phyloP scores from a whole-genome alignment of 768 basidiomycete species.

The Tylopilus subfusipes region DNA sequence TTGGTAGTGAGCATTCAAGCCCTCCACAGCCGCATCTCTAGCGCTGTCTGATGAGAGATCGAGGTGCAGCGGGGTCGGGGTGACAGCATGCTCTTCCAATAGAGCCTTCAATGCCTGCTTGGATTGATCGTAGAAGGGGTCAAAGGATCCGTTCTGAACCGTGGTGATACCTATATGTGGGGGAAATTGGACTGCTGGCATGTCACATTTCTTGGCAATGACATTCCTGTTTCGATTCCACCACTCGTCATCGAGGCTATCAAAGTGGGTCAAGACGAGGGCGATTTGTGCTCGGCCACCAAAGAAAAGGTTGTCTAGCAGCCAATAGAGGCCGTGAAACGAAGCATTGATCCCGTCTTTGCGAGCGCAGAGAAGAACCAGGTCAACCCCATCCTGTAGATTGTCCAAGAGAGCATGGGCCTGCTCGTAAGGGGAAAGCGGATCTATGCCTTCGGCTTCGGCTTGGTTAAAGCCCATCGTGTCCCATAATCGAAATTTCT shows the following conservation, averaged over 20 bases:
- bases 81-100: conserved; percentile 4
- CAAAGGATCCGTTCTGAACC: not conserved
- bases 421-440: conserved; percentile 25
- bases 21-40: not conserved
- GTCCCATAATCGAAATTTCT: conserved; percentile 30
- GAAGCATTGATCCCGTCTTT: conserved; percentile 36
- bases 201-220: conserved; percentile 16
- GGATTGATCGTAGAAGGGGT: conserved; percentile 10
- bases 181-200: conserved; percentile 7
- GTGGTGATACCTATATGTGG: conserved; percentile 22
- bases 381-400: conserved; percentile 35
- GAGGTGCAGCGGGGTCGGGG: conserved; percentile 10
- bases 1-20: conserved; percentile 12
- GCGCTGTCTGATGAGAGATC: conserved; percentile 14
- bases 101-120: conserved; percentile 9
- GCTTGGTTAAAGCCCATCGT: conserved; percentile 34
- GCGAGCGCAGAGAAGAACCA: conserved; percentile 40
- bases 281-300: conserved; percentile 33
- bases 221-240: conserved; percentile 33
- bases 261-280: conserved; percentile 40
- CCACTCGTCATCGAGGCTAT: conserved; percentile 34
- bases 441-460: conserved; percentile 10
- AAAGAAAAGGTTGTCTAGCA: conserved; percentile 40
- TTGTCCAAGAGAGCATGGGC: conserved; percentile 33
- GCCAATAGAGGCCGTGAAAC: conserved; percentile 34